A percentile compares a stretch with the other conserved stretches of the same genome.
Evolutionary conservation across 225 moss, liverwort and hornwort genomes (phyloP).

Genomic region (Lunularia cruciata): DNA sequence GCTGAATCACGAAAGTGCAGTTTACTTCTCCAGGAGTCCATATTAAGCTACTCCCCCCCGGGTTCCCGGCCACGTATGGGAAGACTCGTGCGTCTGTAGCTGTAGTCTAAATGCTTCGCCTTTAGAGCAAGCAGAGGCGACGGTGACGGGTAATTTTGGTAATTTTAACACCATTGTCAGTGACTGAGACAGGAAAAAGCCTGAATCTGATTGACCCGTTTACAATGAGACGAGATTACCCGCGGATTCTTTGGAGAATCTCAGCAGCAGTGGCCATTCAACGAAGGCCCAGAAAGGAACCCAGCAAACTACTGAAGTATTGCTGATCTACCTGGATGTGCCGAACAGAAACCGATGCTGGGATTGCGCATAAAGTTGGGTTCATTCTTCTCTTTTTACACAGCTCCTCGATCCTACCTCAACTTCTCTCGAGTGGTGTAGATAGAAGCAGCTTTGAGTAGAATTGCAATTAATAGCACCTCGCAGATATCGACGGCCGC

Average conservation of each 20-base stretch:
- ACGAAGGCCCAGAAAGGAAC: neutral
- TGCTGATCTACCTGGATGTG: neutral
- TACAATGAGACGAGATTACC: neutral
- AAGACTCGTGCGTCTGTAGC: neutral
- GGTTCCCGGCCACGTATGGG: neutral
- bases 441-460: neutral
- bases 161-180: neutral
- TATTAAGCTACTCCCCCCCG: neutral
- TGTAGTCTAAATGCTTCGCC: neutral
- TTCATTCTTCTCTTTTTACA: neutral
- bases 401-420: neutral
- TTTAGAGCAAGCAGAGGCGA: neutral
- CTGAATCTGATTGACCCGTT: neutral
- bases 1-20: neutral
- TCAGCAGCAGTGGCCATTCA: neutral
- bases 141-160: neutral
- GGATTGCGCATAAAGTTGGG: neutral
- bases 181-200: neutral
- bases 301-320: neutral
- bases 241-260: neutral
- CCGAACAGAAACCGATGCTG: slow-evolving; percentile 1
- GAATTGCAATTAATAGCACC: too few species aligned
- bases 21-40: neutral
- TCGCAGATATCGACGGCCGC: too few species aligned
- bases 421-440: neutral